Evolutionary conservation across 139 green algal species (phyloP).

Genomic region (Edaphochlamys debaryana): DNA sequence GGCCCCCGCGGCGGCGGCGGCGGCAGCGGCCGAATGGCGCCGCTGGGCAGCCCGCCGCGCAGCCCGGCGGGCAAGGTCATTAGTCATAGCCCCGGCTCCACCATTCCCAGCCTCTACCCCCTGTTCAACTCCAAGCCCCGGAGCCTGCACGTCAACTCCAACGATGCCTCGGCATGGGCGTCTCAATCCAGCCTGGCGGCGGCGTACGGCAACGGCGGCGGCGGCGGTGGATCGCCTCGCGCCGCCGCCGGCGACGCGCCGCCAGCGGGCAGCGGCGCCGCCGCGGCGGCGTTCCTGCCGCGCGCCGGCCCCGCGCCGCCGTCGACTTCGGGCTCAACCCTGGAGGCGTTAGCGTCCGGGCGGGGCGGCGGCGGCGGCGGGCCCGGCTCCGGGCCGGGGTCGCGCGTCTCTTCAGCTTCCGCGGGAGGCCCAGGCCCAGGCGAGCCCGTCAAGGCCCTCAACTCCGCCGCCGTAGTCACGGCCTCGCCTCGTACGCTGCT

Average conservation of each 20-base stretch:
- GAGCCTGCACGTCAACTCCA: background rate
- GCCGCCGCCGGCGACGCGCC: background rate
- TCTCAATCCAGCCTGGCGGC: background rate
- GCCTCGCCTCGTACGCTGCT: constrained; percentile 3
- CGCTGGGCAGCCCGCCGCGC: background rate
- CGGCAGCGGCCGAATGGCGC: no score
- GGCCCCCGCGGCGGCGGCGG: no score
- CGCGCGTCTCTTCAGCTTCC: background rate
- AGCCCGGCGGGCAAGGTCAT: constrained; percentile 23
- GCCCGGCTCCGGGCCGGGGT: background rate
- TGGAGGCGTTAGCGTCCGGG: background rate
- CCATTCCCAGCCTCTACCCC: constrained; percentile 21
- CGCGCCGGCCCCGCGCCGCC: no score
- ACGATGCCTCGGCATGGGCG: background rate
- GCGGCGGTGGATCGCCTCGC: no score
- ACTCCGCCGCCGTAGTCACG: constrained; percentile 18
- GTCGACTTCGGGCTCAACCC: background rate
- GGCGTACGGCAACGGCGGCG: background rate
- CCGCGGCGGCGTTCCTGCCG: background rate
- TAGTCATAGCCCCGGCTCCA: constrained; percentile 28
- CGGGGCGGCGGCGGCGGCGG: background rate
- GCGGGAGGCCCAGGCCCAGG: background rate
- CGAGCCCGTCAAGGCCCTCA: constrained; percentile 16
- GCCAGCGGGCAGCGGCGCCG: background rate
- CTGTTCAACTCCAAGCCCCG: constrained; percentile 8